Percentiles rank a stretch among this genome's conserved stretches.
Conservation (phyloP, 306 rosid genomes). For the Rosa lucieae region DNA sequence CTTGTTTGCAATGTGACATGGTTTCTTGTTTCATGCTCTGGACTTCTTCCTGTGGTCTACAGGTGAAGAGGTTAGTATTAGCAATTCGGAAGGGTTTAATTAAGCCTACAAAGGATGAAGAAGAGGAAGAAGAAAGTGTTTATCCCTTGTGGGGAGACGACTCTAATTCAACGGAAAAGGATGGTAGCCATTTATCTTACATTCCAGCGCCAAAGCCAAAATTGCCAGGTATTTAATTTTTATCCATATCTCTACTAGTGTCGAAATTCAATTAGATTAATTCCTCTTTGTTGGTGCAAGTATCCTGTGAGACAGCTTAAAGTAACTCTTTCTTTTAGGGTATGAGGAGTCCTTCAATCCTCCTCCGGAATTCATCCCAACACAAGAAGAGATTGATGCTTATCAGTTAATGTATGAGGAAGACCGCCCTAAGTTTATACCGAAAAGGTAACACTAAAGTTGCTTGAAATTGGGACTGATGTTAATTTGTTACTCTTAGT, state of each 20-base stretch:
- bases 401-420: conserved; percentile 84
- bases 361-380: conserved; percentile 85
- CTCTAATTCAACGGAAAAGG: conserved; percentile 60
- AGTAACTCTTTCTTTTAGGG: conserved; percentile 42
- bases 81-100: conserved; percentile 80
- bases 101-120: conserved; percentile 70
- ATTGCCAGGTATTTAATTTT: conserved; percentile 62
- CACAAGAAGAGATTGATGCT: conserved; percentile 86
- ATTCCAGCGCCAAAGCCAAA: conserved; percentile 92
- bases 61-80: conserved; percentile 75
- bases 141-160: conserved; percentile 88
- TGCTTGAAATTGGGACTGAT: not conserved
- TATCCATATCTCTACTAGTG: conserved; percentile 13
- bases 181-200: conserved; percentile 61
- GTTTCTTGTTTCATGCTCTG: conserved; percentile 23
- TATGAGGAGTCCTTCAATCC: conserved; percentile 96
- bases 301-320: conserved; percentile 14
- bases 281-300: conserved; percentile 2
- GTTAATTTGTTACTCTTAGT: not conserved
- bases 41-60: conserved; percentile 29
- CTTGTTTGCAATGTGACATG: not conserved
- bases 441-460: conserved; percentile 51
- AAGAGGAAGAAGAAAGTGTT: conserved; percentile 60
- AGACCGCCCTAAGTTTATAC: conserved; percentile 91
- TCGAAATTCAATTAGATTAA: not conserved